phyloP scores from a whole-genome alignment of 495 filamentous ascomycete species.

The Penicillium manginii region DNA sequence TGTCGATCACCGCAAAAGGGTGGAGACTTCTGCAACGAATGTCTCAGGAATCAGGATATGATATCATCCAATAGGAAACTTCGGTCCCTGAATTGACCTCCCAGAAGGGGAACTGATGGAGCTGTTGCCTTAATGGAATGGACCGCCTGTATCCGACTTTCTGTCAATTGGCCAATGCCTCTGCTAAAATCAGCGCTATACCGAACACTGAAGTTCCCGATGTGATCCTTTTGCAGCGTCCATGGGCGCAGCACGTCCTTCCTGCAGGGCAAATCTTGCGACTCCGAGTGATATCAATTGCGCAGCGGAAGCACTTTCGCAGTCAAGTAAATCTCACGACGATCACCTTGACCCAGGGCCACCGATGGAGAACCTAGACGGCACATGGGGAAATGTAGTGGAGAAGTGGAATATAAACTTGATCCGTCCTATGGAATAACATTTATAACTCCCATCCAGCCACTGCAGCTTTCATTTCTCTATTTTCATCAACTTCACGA shows the following conservation, averaged over 20 bases:
- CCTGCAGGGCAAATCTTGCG: constrained; percentile 2
- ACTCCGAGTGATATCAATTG: constrained; percentile 13
- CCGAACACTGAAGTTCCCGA: constrained; percentile 10
- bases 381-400: constrained; percentile 8
- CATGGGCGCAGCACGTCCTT: not conserved
- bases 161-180: constrained; percentile 3
- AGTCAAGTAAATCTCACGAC: constrained; percentile 6
- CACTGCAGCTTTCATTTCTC: not conserved
- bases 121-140: not conserved
- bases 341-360: constrained; percentile 8
- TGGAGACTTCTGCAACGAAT: constrained; percentile 16
- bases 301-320: constrained; percentile 11
- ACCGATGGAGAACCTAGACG: constrained; percentile 7
- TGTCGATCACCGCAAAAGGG: constrained; percentile 20
- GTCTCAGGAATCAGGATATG: constrained; percentile 21
- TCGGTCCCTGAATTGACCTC: constrained; percentile 12
- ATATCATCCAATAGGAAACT: constrained; percentile 9
- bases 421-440: not conserved
- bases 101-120: not conserved
- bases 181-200: constrained; percentile 14
- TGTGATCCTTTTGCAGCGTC: not conserved
- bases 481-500: not conserved
- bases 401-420: constrained; percentile 6
- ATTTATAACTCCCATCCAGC: not conserved
- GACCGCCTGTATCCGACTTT: not conserved